These are phyloP conservation scores for Castanopsis chinensis DNA, from an alignment of 306 rosid genomes.

Conservation along the genomic window DNA sequence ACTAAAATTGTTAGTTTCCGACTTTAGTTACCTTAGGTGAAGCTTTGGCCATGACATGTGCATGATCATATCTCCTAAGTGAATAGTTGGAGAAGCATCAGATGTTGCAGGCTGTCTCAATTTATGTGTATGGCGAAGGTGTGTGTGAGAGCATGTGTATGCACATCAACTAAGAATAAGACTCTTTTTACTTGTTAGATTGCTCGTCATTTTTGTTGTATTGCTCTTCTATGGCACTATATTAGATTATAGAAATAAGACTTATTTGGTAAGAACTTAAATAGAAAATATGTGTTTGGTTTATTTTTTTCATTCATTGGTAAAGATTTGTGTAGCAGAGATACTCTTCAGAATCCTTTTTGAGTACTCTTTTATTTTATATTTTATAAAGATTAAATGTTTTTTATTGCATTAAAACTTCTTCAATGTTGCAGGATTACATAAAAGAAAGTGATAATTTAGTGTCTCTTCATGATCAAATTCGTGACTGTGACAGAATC, in stretches of 20 bases:
- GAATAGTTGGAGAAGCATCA: not conserved
- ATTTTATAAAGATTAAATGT: not conserved
- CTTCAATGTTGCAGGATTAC: slow-evolving; percentile 66
- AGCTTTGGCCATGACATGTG: not conserved
- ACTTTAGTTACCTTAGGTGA: not conserved
- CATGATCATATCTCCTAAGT: not conserved
- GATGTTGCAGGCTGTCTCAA: not conserved
- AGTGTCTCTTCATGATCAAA: slow-evolving; percentile 96
- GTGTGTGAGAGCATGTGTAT: not conserved
- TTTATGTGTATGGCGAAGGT: not conserved
- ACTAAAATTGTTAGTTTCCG: not conserved
- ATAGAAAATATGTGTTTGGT: not conserved
- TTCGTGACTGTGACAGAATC: slow-evolving; percentile 91
- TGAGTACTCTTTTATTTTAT: not conserved
- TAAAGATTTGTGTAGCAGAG: not conserved
- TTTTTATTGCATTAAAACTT: slow-evolving; percentile 4
- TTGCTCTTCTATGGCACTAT: not conserved
- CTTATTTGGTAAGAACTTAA: not conserved
- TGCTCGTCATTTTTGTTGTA: not conserved
- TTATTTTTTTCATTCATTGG: not conserved
- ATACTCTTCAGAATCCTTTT: not conserved
- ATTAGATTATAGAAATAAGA: not conserved
- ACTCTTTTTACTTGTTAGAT: not conserved
- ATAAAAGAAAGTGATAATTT: slow-evolving; percentile 92
- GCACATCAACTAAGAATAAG: not conserved